Conservation (phyloP, 2,329 filamentous ascomycete genomes). For the Aspergillus proliferans region DNA sequence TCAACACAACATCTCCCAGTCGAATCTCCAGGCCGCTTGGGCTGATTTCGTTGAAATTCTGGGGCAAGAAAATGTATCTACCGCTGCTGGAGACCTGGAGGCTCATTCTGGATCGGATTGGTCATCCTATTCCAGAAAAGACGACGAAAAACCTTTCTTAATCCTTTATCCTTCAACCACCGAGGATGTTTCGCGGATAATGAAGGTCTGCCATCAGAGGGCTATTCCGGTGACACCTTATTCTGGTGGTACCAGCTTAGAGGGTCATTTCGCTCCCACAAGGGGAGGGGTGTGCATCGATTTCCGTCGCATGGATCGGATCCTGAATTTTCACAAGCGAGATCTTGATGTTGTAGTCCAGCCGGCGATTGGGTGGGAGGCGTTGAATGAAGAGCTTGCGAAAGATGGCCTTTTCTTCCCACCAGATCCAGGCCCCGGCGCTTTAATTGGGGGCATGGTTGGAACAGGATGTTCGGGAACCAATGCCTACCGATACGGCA, state of each 20-base stretch:
- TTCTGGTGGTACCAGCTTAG: constrained; percentile 80
- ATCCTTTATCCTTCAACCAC: constrained; percentile 72
- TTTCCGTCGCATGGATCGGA: constrained; percentile 77
- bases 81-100: constrained; percentile 48
- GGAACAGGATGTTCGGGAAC: constrained; percentile 59
- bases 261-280: constrained; percentile 82
- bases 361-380: constrained; percentile 80
- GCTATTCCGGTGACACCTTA: constrained; percentile 81
- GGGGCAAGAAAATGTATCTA: constrained; percentile 58
- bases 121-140: constrained; percentile 48
- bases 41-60: constrained; percentile 56
- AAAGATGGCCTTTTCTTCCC: constrained; percentile 80
- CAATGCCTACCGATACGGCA: constrained; percentile 87
- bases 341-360: constrained; percentile 72
- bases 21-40: constrained; percentile 60
- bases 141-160: constrained; percentile 45
- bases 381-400: constrained; percentile 69
- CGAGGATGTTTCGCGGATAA: constrained; percentile 76
- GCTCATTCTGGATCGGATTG: constrained; percentile 58
- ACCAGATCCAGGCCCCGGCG: constrained; percentile 82
- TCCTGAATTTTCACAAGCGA: constrained; percentile 68
- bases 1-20: constrained; percentile 50
- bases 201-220: constrained; percentile 78
- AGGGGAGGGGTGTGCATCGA: constrained; percentile 79
- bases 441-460: constrained; percentile 75